Evolutionary conservation across 2,329 filamentous ascomycete genomes (phyloP), one percentile per base, ranked within the genome.

Genomic region (Amauroascus niger): DNA sequence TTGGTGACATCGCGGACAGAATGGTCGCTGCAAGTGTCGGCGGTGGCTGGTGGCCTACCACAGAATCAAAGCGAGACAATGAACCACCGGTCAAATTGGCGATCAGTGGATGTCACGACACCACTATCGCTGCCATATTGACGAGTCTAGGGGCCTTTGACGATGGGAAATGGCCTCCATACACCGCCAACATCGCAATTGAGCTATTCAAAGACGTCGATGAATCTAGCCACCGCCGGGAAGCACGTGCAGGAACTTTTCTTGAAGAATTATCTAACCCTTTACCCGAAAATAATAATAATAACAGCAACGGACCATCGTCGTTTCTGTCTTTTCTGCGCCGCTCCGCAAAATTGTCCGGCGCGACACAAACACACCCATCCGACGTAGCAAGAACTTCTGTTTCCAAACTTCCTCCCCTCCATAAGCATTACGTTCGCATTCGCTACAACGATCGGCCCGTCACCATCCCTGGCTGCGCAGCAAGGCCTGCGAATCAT

Each of bases 101-200:
- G 14, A 74, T 97, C 63, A 87, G 82, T 60, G 90, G 90, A 30
- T 95, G 90, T 64, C 90, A 96, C 69, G 90, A 97, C 65, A 97
- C 93, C 1, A 97, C 93, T 0, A 78, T 98, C 4, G 93, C 88
- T 2, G 87, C 80, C 1, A 75, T 88, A 1, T 73, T 98, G 26
- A 74, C 84, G 14, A 87, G 87, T 60, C 70, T 97, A 6, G 93
- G 91, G 2, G 86, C 86, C 2, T 93, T 88, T 65, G 76, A 87
- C 40, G 73, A 74, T 18, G 79, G 79, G 46, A 77, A 78, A 33
- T 98, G 93, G 93, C 93, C 93, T 0, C 90, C 89, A 0, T 98
- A 91, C 65, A 96, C 91, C 0, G 91, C 87, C 61, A 89, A 94
- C 63, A 79, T 98, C 59, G 90, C 93, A 30, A 76, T 98, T 52